Base-by-base conservation (phyloP, 2,329 filamentous ascomycete species). In the Nigrospora oryzae region DNA sequence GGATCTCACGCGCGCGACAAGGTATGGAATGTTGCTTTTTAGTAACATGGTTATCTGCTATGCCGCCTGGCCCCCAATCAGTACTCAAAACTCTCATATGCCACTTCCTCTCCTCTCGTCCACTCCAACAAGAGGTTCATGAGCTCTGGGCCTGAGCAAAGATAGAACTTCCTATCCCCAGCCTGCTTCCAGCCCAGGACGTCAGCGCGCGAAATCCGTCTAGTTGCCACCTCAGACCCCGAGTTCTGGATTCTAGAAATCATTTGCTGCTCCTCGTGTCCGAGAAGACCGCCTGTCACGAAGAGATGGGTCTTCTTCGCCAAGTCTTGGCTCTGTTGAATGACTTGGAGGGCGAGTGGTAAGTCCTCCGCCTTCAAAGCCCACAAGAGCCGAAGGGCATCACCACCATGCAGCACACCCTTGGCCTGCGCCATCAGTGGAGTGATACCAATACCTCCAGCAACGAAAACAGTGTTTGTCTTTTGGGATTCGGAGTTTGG, bases 391-490 rank as follows among this genome's bases (percentile, higher is more conserved):
- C 55, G 64, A 34, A 93, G 58, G 10, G 45, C 49, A 2, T 42
- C 31, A 7, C 43, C 4, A 6, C 66, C 50, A 46, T 69, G 61
- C 1, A 88, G 57, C 6, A 73, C 62, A 0, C 65, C 67, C 0
- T 57, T 56, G n/a, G 81, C 71, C 53, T 88, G 84, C 0, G 81
- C 79, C n/a, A 94, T 67, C 4, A 93, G 54, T 2, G 89, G 89
- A 28, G 89, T 95, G 49, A 94, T 87, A 0, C 89, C 89, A 7
- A 95, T 85, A 3, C 89, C 89, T 0, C 79, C 86, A 6, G 86
- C 86, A 4, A 94, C 63, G 51, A 90, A 93, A 1, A 79, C 63
- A 2, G 66, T 63, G 32, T 65, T 51, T 5, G 63, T 56, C 14
- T 54, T 53, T 3, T 23, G 39, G 8, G 16, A 13, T 3, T 11